Evolutionary conservation across 2,329 filamentous ascomycete genomes (phyloP), one percentile per base, ranked within the genome.

Genomic region (Byssoonygena ceratinophila): DNA sequence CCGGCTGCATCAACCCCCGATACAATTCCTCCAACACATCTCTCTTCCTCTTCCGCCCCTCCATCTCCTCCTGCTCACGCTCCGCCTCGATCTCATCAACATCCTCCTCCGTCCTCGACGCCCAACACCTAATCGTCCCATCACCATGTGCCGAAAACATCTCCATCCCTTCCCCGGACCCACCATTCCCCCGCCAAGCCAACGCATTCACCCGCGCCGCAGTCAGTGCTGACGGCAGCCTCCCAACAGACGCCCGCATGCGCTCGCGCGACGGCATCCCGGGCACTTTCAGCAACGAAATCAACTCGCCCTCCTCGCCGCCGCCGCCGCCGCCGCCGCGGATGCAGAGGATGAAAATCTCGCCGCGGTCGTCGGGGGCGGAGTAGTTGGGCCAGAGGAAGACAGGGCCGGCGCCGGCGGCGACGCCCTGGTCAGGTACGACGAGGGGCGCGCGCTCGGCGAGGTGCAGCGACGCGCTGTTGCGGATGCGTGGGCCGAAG

Each of bases 71-170:
- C 20, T 76, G 71, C 31, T 76, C 73, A 54, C 64, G 66, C 11
- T 66, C 61, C 2, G 62, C 63, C 31, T 66, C 68, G 4, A 74
- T 72, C 46, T 80, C 58, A 59, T 77, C 64, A 25, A 68, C 71
- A 31, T 70, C 71, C 3, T 77, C 79, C 0, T 73, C 68, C 4
- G 80, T 68, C 32, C 73, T 71, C 1, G 87, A 85, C 59, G 77
- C 76, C 89, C 91, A 96, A 3, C 80, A 79, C 41, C 84, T 78
- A 53, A 97, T 91, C 49, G 83, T 84, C 0, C 91, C 91, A 64
- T 96, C 88, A 2, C 83, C 76, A 61, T 95, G 88, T 1, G 82
- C 84, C 50, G 87, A 92, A 68, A 88, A 94, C 53, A 96, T 77
- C 58, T 84, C 82, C 1, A 83, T 65, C 0, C 80, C 81, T 52